Conservation (phyloP, 108 stramenopile species). For the Schizochytrium sp. region DNA sequence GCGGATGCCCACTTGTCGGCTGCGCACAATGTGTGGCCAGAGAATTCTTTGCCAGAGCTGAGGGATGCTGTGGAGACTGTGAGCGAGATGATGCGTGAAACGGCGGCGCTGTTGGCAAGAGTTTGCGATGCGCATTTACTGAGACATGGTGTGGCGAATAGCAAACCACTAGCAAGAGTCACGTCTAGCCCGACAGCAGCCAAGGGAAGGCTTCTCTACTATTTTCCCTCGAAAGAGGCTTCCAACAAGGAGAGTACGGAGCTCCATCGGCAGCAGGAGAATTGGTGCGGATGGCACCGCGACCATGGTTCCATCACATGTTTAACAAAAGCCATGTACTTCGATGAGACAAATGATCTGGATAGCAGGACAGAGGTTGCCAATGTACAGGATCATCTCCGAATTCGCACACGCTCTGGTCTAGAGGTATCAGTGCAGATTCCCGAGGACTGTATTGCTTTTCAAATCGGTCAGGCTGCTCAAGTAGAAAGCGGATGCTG, state of each 20-base stretch:
- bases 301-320: slow-evolving; percentile 91
- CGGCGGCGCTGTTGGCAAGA: slow-evolving; percentile 83
- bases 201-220: slow-evolving; percentile 92
- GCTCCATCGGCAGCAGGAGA: slow-evolving; percentile 2
- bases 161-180: slow-evolving; percentile 77
- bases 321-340: slow-evolving; percentile 83
- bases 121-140: slow-evolving; percentile 83
- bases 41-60: slow-evolving; percentile 78
- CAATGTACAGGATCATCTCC: slow-evolving; percentile 78
- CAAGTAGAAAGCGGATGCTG: slow-evolving; percentile 90
- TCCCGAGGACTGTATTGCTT: slow-evolving; percentile 81
- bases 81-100: slow-evolving; percentile 80
- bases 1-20: slow-evolving; percentile 74
- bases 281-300: slow-evolving; percentile 95
- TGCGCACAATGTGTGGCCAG: slow-evolving; percentile 87
- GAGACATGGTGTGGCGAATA: slow-evolving; percentile 49
- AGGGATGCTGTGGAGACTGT: slow-evolving; percentile 83
- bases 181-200: slow-evolving; percentile 75
- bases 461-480: slow-evolving; percentile 89
- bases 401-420: slow-evolving; percentile 82
- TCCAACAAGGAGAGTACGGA: not conserved
- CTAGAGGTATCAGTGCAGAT: slow-evolving; percentile 77
- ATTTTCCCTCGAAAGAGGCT: slow-evolving; percentile 77
- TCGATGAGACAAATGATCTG: slow-evolving; percentile 74
- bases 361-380: slow-evolving; percentile 70